A percentile compares a stretch with the other conserved stretches of the same genome.
Conservation (phyloP, 345 rosid species). For the Heritiera littoralis region DNA sequence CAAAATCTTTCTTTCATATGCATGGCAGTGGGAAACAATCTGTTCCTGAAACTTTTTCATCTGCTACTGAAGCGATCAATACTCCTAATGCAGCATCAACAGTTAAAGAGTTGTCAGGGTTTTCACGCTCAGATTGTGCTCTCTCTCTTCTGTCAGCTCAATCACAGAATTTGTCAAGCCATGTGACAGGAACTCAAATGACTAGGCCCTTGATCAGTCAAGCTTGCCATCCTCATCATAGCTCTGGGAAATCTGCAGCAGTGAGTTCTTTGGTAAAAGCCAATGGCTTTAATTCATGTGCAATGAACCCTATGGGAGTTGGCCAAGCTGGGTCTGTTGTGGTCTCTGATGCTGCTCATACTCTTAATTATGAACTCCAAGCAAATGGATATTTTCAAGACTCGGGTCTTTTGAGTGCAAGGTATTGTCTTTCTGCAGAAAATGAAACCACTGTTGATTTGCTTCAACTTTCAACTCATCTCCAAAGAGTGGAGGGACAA, state of each 20-base stretch:
- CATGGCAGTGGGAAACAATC: constrained; percentile 34
- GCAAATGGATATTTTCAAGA: constrained; percentile 35
- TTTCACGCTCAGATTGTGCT: constrained; percentile 64
- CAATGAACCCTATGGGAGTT: constrained; percentile 36
- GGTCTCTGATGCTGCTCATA: constrained; percentile 31
- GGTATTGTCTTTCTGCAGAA: constrained; percentile 35
- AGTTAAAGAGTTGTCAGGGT: constrained; percentile 44
- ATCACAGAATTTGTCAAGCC: constrained; percentile 47
- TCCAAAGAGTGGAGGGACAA: constrained; percentile 69
- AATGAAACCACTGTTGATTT: constrained; percentile 61
- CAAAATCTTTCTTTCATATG: constrained; percentile 37
- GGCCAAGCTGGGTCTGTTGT: constrained; percentile 30
- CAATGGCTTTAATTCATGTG: constrained; percentile 35
- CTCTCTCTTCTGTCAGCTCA: constrained; percentile 97
- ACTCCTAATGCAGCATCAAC: constrained; percentile 36
- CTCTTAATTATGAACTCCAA: constrained; percentile 29
- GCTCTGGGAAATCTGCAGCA: constrained; percentile 26
- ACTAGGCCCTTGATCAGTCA: constrained; percentile 38
- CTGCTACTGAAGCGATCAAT: constrained; percentile 39
- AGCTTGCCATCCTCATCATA: constrained; percentile 27
- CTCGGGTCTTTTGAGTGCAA: constrained; percentile 31
- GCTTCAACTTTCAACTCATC: constrained; percentile 72
- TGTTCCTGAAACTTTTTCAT: constrained; percentile 33
- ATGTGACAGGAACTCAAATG: constrained; percentile 38
- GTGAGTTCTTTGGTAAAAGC: constrained; percentile 27